phyloP scores from a whole-genome alignment of 192 early-diverging fungal species.

The Cladochytrium replicatum region DNA sequence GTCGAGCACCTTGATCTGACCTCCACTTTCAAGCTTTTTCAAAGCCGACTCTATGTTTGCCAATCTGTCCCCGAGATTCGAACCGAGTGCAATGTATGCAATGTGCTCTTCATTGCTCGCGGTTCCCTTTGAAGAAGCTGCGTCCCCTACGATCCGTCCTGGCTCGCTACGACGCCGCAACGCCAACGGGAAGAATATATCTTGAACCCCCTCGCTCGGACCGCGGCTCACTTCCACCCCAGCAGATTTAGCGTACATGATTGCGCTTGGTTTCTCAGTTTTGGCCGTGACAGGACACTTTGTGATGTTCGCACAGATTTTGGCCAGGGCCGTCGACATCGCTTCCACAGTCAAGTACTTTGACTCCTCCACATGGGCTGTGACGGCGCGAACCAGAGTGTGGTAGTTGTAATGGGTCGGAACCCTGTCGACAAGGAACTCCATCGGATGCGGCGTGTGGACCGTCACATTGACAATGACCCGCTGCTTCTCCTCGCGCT shows the following conservation, averaged over 20 bases:
- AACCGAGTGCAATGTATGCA: constrained; percentile 77
- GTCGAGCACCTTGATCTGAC: constrained; percentile 51
- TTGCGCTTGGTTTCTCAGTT: constrained; percentile 91
- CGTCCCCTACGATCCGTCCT: constrained; percentile 4
- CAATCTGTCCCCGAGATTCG: constrained; percentile 79
- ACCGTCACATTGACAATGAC: constrained; percentile 60
- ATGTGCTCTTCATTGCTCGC: constrained; percentile 28
- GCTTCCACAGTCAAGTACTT: constrained; percentile 94
- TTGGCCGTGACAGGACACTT: constrained; percentile 75
- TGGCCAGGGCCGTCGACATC: constrained; percentile 71
- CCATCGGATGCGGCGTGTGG: constrained; percentile 49
- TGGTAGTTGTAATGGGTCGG: constrained; percentile 76
- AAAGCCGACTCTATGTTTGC: constrained; percentile 72
- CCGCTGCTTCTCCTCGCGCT: constrained; percentile 86
- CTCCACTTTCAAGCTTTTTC: constrained; percentile 30
- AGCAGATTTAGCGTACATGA: constrained; percentile 81
- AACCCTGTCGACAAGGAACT: constrained; percentile 44
- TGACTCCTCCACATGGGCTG: constrained; percentile 73
- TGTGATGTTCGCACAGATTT: constrained; percentile 65
- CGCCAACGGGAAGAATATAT: neutral
- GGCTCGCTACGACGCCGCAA: neutral
- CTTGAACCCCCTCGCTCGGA: constrained; percentile 2
- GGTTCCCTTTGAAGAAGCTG: neutral
- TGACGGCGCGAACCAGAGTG: constrained; percentile 75
- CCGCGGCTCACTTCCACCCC: constrained; percentile 85